Conservation (phyloP, 2,329 filamentous ascomycete species). For the Rhinocladiella similis region DNA sequence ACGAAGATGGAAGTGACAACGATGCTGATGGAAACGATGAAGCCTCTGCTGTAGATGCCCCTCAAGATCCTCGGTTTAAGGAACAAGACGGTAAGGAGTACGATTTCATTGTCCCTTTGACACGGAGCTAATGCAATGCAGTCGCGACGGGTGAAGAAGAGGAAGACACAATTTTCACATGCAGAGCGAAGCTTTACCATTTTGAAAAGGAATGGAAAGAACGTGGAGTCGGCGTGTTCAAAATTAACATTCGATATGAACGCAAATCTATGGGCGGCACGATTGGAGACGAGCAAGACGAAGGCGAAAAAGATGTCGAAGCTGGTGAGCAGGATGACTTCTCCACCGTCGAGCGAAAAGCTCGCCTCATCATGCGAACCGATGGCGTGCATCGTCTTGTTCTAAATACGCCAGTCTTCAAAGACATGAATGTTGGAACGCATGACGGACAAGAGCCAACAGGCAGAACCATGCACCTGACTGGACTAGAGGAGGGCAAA, state of each 20-base stretch:
- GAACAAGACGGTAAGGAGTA: slow-evolving; percentile 65
- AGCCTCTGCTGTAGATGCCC: slow-evolving; percentile 61
- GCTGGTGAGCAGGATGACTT: slow-evolving; percentile 35
- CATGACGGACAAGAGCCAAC: slow-evolving; percentile 61
- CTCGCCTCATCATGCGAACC: slow-evolving; percentile 84
- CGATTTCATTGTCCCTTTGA: not conserved
- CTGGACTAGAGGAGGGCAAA: slow-evolving; percentile 55
- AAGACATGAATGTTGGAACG: slow-evolving; percentile 76
- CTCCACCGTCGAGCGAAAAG: slow-evolving; percentile 37
- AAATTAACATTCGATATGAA: slow-evolving; percentile 47
- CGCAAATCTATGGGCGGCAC: slow-evolving; percentile 56
- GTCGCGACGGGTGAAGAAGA: slow-evolving; percentile 86
- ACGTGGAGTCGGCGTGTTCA: slow-evolving; percentile 37
- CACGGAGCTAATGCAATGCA: slow-evolving; percentile 41
- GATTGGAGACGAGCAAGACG: slow-evolving; percentile 30
- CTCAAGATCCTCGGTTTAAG: slow-evolving; percentile 49
- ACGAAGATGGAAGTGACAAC: slow-evolving; percentile 50
- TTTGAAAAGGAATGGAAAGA: slow-evolving; percentile 84
- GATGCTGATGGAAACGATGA: slow-evolving; percentile 52
- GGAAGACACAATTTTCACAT: slow-evolving; percentile 72
- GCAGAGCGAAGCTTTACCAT: slow-evolving; percentile 81
- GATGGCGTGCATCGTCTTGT: slow-evolving; percentile 86
- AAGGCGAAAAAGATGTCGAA: slow-evolving; percentile 39
- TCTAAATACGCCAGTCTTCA: slow-evolving; percentile 78
- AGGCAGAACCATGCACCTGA: slow-evolving; percentile 69